Evolutionary conservation across 768 basidiomycete species (phyloP).

Genomic region (Auriculariales sp.): DNA sequence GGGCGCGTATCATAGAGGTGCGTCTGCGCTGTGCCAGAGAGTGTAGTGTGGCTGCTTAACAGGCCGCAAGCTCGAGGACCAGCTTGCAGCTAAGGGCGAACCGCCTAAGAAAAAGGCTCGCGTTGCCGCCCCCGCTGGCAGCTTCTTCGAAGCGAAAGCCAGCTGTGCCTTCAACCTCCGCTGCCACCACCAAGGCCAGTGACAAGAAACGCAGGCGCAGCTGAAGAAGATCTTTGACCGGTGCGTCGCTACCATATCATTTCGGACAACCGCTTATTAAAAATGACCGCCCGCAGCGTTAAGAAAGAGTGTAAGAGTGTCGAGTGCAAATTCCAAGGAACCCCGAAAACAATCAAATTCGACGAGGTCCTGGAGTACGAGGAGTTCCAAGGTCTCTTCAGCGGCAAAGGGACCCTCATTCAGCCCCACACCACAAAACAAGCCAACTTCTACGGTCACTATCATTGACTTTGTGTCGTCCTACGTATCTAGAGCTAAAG

Average conservation of each 20-base stretch:
- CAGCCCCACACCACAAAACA: constrained; percentile 26
- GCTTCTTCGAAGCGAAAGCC: no score
- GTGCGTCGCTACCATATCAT: constrained; percentile 10
- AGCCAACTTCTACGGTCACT: constrained; percentile 26
- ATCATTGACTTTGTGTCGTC: constrained; percentile 26
- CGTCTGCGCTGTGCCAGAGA: no score
- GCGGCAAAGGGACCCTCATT: constrained; percentile 20
- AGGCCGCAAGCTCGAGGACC: constrained; percentile 1
- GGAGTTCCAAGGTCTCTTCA: constrained; percentile 23
- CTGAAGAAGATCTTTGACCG: constrained; percentile 26
- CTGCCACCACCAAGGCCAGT: constrained; percentile 18
- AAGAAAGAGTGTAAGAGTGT: constrained; percentile 28
- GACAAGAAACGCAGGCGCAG: constrained; percentile 26
- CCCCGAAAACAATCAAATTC: constrained; percentile 22
- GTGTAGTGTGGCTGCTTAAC: no score
- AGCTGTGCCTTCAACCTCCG: no score
- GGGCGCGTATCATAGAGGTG: constrained; percentile 1
- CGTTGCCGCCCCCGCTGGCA: constrained; percentile 9
- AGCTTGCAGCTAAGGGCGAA: neutral
- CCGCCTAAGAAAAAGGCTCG: constrained; percentile 1
- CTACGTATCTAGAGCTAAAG: constrained; percentile 4
- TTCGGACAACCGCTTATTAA: neutral
- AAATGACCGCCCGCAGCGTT: constrained; percentile 13
- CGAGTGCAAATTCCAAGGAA: constrained; percentile 25
- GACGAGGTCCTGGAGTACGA: constrained; percentile 23